Evolutionary conservation across 2,329 filamentous ascomycete genomes (phyloP).

Genomic region (Coleophoma cylindrospora): DNA sequence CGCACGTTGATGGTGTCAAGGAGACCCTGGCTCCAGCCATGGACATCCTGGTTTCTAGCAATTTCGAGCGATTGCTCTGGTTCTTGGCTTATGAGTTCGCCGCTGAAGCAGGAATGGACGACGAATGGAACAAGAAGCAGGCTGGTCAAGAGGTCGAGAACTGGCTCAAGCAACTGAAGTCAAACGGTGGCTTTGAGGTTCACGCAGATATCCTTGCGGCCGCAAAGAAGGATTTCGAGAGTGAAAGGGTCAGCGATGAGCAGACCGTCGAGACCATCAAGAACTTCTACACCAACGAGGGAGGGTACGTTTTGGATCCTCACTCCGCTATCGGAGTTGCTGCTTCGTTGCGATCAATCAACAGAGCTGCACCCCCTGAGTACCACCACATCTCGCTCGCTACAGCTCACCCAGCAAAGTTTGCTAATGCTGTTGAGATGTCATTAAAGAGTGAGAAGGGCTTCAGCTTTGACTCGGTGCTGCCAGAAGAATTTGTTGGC

Average conservation of each 20-base stretch:
- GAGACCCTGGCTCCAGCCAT: conserved; percentile 93
- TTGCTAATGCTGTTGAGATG: conserved; percentile 76
- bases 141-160: conserved; percentile 69
- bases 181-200: conserved; percentile 76
- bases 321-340: conserved; percentile 86
- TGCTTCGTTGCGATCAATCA: conserved; percentile 66
- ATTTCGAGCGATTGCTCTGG: conserved; percentile 95
- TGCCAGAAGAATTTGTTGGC: conserved; percentile 77
- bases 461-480: conserved; percentile 74
- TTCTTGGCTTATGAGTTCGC: conserved; percentile 77
- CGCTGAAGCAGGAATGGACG: conserved; percentile 52
- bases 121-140: conserved; percentile 61
- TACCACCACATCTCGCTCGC: conserved; percentile 74
- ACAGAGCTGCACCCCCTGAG: conserved; percentile 39
- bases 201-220: conserved; percentile 65
- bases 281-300: conserved; percentile 43
- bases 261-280: conserved; percentile 67
- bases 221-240: conserved; percentile 73
- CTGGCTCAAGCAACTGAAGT: conserved; percentile 81
- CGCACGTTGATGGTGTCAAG: conserved; percentile 69
- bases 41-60: conserved; percentile 95
- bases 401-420: conserved; percentile 95
- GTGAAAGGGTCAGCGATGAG: conserved; percentile 63
- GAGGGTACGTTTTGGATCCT: conserved; percentile 82
- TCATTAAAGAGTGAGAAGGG: conserved; percentile 67